Evolutionary conservation across 148 eudicot genomes (phyloP).

Genomic region (Simmondsia chinensis): DNA sequence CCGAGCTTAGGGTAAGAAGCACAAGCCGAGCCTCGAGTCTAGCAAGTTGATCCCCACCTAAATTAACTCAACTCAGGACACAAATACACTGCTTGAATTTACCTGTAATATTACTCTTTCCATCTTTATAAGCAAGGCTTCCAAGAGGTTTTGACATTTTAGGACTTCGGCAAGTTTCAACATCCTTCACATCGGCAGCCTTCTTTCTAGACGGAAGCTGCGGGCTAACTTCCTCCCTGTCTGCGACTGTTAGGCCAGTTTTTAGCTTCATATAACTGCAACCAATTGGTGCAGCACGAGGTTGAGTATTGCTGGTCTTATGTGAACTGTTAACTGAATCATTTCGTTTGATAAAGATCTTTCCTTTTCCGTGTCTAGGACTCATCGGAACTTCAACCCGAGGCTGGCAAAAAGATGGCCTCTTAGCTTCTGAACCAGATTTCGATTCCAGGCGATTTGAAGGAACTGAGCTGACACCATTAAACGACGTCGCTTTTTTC

Average conservation of each 20-base stretch:
- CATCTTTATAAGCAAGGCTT: background rate
- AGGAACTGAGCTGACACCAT: constrained; percentile 12
- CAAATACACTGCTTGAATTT: no score
- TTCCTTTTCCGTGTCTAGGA: constrained; percentile 6
- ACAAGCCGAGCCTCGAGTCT: no score
- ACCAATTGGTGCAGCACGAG: constrained; percentile 2
- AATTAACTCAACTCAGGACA: no score
- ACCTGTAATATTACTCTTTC: no score
- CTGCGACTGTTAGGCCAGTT: constrained; percentile 1
- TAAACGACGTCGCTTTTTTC: constrained; percentile 19
- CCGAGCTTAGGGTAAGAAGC: no score
- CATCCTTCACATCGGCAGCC: constrained; percentile 6
- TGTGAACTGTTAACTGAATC: constrained; percentile 8
- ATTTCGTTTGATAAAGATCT: constrained; percentile 6
- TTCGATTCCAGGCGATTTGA: no score
- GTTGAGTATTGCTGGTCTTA: constrained; percentile 6
- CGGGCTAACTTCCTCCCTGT: background rate
- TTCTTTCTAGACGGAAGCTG: background rate
- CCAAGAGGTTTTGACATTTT: constrained; percentile 1
- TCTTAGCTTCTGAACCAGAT: constrained; percentile 7
- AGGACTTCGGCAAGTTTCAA: constrained; percentile 1
- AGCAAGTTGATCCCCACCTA: no score
- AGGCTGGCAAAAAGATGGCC: background rate
- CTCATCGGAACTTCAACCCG: constrained; percentile 6
- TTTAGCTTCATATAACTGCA: constrained; percentile 3